Percentiles rank a stretch among this genome's conserved stretches.
Conservation (phyloP, 2,329 filamentous ascomycete species). For the Xylaria sp. region DNA sequence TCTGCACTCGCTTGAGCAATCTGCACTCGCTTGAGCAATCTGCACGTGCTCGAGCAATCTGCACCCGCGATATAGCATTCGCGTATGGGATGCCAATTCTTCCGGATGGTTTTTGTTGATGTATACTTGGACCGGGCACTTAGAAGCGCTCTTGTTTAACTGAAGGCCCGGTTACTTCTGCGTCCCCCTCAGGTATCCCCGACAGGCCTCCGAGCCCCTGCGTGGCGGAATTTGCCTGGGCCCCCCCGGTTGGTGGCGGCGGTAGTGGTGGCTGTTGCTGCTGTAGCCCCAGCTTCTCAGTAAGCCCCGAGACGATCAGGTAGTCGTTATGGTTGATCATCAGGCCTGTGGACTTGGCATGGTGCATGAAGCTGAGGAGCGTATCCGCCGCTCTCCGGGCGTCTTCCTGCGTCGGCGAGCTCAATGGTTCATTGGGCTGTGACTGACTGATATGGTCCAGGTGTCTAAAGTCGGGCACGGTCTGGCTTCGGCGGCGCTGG, state of each 20-base stretch:
- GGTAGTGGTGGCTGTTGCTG: no score
- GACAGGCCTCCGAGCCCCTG: slow-evolving; percentile 53
- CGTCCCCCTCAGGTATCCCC: slow-evolving; percentile 59
- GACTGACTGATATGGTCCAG: slow-evolving; percentile 58
- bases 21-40: no score
- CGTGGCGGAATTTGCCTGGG: slow-evolving; percentile 33
- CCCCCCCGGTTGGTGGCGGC: slow-evolving; percentile 34
- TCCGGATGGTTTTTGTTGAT: no score
- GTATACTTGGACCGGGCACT: no score
- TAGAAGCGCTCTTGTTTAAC: no score
- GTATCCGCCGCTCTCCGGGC: slow-evolving; percentile 80
- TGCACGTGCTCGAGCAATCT: no score
- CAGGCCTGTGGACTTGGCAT: slow-evolving; percentile 65
- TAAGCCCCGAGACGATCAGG: slow-evolving; percentile 75
- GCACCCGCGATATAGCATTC: no score
- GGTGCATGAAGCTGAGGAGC: slow-evolving; percentile 79
- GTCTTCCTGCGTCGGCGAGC: slow-evolving; percentile 80
- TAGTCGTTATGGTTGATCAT: slow-evolving; percentile 81
- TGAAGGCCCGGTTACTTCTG: slow-evolving; percentile 48
- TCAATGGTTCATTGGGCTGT: slow-evolving; percentile 47
- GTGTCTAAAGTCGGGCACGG: slow-evolving; percentile 72
- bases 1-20: no score
- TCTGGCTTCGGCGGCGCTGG: slow-evolving; percentile 82
- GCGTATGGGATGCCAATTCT: no score
- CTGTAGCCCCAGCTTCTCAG: slow-evolving; percentile 80